Conservation (phyloP, 164 flowering plant species). For the Pachysandra terminalis region DNA sequence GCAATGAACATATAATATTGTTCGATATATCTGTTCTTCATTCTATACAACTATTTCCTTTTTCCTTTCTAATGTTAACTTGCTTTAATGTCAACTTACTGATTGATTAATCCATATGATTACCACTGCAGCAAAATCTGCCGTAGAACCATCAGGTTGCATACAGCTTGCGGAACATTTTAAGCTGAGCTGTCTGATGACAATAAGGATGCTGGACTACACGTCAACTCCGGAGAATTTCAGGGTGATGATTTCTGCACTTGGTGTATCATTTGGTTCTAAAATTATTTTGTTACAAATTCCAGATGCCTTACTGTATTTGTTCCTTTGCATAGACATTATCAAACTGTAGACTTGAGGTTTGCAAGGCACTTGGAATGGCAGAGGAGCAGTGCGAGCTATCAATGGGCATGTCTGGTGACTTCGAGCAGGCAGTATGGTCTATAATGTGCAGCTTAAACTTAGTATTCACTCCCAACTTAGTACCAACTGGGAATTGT, state of each 20-base stretch:
- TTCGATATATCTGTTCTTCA: not conserved
- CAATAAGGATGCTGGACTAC: slow-evolving; percentile 93
- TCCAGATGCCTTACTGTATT: not conserved
- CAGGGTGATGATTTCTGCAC: slow-evolving; percentile 34
- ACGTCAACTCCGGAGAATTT: slow-evolving; percentile 94
- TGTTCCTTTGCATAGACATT: slow-evolving; percentile 44
- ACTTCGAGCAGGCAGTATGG: slow-evolving; percentile 91
- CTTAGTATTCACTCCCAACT: not conserved
- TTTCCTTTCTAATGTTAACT: not conserved
- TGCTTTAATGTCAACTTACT: no score
- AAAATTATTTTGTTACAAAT: no score
- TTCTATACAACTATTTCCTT: not conserved
- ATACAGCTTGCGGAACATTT: slow-evolving; percentile 72
- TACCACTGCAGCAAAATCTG: slow-evolving; percentile 74
- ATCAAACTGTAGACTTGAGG: slow-evolving; percentile 69
- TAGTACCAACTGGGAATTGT: not conserved
- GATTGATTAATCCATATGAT: not conserved
- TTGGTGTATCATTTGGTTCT: no score
- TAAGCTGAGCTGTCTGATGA: slow-evolving; percentile 71
- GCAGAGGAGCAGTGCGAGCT: slow-evolving; percentile 76
- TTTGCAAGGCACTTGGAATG: slow-evolving; percentile 76
- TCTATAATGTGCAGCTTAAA: no score
- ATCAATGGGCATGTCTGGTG: slow-evolving; percentile 99
- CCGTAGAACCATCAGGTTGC: slow-evolving; percentile 73
- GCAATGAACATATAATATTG: not conserved